A percentile compares a stretch with the other conserved stretches of the same genome.
Conservation (phyloP, 2,329 filamentous ascomycete species). For the Arthrinium phaeospermum region DNA sequence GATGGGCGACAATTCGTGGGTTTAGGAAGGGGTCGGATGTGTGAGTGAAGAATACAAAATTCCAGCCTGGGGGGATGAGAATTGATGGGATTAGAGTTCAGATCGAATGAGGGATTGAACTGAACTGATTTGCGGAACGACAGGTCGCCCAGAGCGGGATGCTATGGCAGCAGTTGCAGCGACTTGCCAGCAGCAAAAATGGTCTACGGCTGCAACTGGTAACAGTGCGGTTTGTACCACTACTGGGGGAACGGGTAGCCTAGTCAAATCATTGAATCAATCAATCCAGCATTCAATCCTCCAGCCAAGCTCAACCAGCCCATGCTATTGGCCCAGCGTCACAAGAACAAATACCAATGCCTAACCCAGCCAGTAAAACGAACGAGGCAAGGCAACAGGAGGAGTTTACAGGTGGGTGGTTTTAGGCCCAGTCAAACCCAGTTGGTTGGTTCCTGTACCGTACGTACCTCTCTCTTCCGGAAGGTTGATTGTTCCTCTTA, state of each 20-base stretch:
- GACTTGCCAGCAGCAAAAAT: background rate
- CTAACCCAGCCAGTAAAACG: background rate
- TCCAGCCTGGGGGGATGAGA: slow-evolving; percentile 13
- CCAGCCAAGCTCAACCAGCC: background rate
- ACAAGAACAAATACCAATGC: background rate
- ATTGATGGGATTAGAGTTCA: slow-evolving; percentile 21
- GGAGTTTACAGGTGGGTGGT: background rate
- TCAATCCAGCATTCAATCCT: background rate
- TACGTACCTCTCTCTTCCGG: background rate
- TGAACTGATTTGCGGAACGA: background rate
- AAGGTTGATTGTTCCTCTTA: background rate
- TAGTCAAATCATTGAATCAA: background rate
- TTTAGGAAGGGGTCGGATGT: slow-evolving; percentile 14
- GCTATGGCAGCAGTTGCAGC: background rate
- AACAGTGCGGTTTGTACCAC: background rate
- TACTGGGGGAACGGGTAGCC: background rate
- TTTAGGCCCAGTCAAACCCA: slow-evolving; percentile 10
- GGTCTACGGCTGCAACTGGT: no score
- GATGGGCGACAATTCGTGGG: slow-evolving; percentile 19
- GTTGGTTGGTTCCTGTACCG: background rate
- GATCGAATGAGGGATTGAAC: slow-evolving; percentile 17
- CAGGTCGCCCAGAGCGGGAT: background rate
- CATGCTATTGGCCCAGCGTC: background rate
- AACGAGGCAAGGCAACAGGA: background rate
- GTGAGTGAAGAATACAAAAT: slow-evolving; percentile 19